These are phyloP conservation scores for Arxiozyma telluris DNA, from an alignment of 1,139 yeast species.

Conservation along the genomic window DNA sequence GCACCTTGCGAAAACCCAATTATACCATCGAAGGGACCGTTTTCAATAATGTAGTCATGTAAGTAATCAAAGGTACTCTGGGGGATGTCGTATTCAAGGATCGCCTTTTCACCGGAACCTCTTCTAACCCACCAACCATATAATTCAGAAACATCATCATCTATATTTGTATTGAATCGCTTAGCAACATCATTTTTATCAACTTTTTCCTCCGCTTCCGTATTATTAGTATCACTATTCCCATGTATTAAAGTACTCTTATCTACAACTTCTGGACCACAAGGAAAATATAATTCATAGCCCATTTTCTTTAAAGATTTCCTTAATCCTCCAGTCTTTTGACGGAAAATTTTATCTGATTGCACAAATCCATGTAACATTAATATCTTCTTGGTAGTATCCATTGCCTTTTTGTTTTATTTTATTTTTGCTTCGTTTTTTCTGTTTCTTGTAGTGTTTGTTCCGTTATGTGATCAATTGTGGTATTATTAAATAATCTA, in stretches of 20 bases:
- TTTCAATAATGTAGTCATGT: conserved; percentile 29
- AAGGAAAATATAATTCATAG: conserved; percentile 61
- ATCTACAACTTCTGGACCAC: conserved; percentile 45
- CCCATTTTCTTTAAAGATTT: conserved; percentile 56
- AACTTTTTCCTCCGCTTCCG: conserved; percentile 1
- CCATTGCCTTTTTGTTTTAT: background rate
- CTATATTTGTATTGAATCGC: conserved; percentile 11
- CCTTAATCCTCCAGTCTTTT: conserved; percentile 70
- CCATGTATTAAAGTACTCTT: conserved; percentile 6
- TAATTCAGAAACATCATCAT: conserved; percentile 10
- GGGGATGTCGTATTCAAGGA: conserved; percentile 16
- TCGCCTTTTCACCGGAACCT: conserved; percentile 7
- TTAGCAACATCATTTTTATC: conserved; percentile 6
- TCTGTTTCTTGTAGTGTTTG: background rate
- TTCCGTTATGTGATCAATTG: background rate
- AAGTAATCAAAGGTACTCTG: conserved; percentile 18
- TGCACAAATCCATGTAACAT: conserved; percentile 58
- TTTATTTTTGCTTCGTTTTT: background rate
- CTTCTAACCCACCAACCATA: conserved; percentile 29
- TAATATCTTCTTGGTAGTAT: conserved; percentile 30
- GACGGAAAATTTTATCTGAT: conserved; percentile 60
- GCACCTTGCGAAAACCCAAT: conserved; percentile 94
- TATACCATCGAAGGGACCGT: conserved; percentile 85
- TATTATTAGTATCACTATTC: conserved; percentile 4
- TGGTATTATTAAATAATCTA: no score